These are phyloP conservation scores for Penicillium argentinense DNA, from an alignment of 495 filamentous ascomycete species.

Conservation along the genomic window DNA sequence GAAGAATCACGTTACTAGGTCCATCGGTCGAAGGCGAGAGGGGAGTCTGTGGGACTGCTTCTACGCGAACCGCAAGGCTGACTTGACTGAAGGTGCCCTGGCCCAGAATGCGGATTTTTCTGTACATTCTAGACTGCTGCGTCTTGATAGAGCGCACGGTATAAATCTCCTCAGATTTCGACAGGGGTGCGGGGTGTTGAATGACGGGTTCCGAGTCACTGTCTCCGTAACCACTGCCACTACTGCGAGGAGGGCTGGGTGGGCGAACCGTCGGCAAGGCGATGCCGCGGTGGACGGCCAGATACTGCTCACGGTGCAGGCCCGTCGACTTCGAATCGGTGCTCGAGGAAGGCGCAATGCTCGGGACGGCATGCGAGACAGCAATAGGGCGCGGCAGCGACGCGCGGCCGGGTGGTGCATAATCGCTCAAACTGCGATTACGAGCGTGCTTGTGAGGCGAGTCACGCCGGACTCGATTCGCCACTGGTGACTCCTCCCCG, in stretches of 20 bases:
- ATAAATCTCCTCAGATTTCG: slow-evolving; percentile 38
- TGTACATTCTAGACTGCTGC: slow-evolving; percentile 56
- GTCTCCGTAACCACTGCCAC: slow-evolving; percentile 42
- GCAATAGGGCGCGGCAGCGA: slow-evolving; percentile 66
- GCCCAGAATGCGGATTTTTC: slow-evolving; percentile 75
- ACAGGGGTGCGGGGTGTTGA: slow-evolving; percentile 15
- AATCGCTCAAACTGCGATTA: slow-evolving; percentile 87
- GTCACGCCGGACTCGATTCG: slow-evolving; percentile 25
- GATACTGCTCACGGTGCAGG: slow-evolving; percentile 77
- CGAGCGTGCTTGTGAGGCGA: slow-evolving; percentile 48
- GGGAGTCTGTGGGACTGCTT: slow-evolving; percentile 18
- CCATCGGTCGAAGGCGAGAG: slow-evolving; percentile 32
- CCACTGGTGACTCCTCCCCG: slow-evolving; percentile 38
- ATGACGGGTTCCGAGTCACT: slow-evolving; percentile 35
- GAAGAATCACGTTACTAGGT: slow-evolving; percentile 40
- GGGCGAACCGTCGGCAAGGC: slow-evolving; percentile 56
- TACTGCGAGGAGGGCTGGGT: slow-evolving; percentile 72
- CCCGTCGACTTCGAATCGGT: slow-evolving; percentile 46
- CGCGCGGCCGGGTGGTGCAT: slow-evolving; percentile 69
- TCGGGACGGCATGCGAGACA: slow-evolving; percentile 55
- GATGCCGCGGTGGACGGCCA: slow-evolving; percentile 75
- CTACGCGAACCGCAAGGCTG: slow-evolving; percentile 73
- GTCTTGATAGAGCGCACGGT: slow-evolving; percentile 47
- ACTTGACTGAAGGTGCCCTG: slow-evolving; percentile 96
- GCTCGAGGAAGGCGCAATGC: slow-evolving; percentile 42